Conservation (phyloP, 202 grass and related monocot genomes). For the Panicum hallii region DNA sequence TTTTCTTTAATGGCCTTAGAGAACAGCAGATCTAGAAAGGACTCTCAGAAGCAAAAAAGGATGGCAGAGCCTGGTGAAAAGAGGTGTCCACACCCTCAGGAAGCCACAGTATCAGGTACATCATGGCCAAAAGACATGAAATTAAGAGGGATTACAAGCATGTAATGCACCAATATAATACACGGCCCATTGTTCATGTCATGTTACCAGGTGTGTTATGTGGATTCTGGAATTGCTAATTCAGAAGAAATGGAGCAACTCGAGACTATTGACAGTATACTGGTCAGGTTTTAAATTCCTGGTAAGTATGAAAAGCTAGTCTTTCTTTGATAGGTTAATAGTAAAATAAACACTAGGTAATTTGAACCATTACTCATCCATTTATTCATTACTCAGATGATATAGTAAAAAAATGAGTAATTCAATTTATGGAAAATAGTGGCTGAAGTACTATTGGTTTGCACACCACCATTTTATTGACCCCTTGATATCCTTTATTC, state of each 20-base stretch:
- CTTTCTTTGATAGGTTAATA: slow-evolving; percentile 15
- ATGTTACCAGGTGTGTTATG: slow-evolving; percentile 76
- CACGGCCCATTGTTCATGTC: slow-evolving; percentile 12
- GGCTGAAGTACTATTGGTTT: neutral
- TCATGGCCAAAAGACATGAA: slow-evolving; percentile 24
- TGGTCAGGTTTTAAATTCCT: slow-evolving; percentile 69
- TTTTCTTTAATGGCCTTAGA: slow-evolving; percentile 48
- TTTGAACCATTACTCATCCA: neutral
- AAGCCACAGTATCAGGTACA: slow-evolving; percentile 95
- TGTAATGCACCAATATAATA: neutral
- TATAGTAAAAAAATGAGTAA: neutral
- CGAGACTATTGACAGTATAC: slow-evolving; percentile 75
- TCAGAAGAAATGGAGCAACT: slow-evolving; percentile 71
- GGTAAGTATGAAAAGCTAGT: slow-evolving; percentile 8
- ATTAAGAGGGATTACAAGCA: slow-evolving; percentile 1
- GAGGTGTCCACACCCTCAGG: slow-evolving; percentile 83
- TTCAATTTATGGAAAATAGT: neutral
- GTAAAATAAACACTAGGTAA: neutral
- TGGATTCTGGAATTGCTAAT: slow-evolving; percentile 74
- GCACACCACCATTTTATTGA: neutral
- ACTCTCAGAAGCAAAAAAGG: slow-evolving; percentile 69
- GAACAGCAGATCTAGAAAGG: slow-evolving; percentile 75
- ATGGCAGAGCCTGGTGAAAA: slow-evolving; percentile 85
- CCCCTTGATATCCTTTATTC: neutral
- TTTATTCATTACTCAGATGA: neutral